Conservation (phyloP, 2,329 filamentous ascomycete species). For the Ceratocystis diversiconidia region DNA sequence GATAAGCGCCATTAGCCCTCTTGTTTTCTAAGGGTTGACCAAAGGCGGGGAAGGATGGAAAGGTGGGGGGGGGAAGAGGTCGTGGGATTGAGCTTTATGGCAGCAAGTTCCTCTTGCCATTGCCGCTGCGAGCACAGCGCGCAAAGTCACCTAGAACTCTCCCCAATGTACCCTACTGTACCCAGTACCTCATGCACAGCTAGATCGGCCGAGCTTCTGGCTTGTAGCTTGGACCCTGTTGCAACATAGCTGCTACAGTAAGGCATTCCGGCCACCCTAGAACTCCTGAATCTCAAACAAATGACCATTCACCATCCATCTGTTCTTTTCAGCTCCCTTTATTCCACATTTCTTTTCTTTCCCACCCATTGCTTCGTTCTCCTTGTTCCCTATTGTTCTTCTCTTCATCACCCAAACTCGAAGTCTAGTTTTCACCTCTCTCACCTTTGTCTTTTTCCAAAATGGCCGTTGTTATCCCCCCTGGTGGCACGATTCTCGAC, state of each 20-base stretch:
- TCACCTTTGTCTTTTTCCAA: constrained; percentile 15
- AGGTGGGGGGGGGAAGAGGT: too few species aligned
- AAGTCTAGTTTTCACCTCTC: not conserved
- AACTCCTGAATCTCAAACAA: constrained; percentile 1
- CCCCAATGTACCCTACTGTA: too few species aligned
- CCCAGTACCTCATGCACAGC: not conserved
- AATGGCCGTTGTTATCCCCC: constrained; percentile 42
- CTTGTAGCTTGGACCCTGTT: not conserved
- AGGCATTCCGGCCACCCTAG: not conserved
- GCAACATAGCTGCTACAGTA: not conserved
- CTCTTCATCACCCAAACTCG: not conserved
- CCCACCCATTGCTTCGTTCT: not conserved
- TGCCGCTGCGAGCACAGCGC: too few species aligned
- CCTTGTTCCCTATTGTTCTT: not conserved
- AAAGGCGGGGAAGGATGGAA: too few species aligned
- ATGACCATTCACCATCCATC: not conserved
- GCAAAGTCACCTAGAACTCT: too few species aligned
- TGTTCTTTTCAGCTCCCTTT: not conserved
- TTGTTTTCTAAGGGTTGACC: not conserved
- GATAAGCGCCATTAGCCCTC: not conserved
- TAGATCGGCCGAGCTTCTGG: not conserved
- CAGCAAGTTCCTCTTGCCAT: too few species aligned
- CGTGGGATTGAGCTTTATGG: too few species aligned
- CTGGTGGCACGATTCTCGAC: constrained; percentile 70
- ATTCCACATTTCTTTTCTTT: constrained; percentile 7